Percentiles rank a stretch among this genome's conserved stretches.
These are phyloP conservation scores for Erysiphe pulchra DNA, from an alignment of 2,329 filamentous ascomycete genomes.

Conservation along the genomic window DNA sequence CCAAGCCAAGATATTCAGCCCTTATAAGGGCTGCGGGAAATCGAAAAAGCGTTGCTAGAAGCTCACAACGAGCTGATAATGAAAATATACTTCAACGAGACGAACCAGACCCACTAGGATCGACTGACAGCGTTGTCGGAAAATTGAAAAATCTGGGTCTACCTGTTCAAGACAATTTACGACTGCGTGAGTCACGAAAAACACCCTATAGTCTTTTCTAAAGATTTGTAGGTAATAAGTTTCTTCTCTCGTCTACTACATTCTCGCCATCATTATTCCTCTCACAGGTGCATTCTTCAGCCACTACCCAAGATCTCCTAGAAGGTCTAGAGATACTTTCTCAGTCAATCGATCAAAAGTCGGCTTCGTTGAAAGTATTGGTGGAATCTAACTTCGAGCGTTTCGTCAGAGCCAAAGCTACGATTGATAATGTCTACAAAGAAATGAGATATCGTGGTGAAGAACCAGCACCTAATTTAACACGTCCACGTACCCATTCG, in stretches of 20 bases:
- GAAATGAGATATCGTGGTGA: slow-evolving; percentile 66
- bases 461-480: slow-evolving; percentile 17
- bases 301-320: slow-evolving; percentile 58
- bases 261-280: slow-evolving; percentile 85
- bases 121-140: slow-evolving; percentile 61
- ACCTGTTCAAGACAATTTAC: slow-evolving; percentile 59
- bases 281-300: slow-evolving; percentile 69
- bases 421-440: slow-evolving; percentile 94
- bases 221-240: slow-evolving; percentile 44
- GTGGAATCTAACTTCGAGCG: slow-evolving; percentile 97
- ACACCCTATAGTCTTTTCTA: background rate
- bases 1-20: slow-evolving; percentile 62
- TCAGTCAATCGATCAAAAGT: slow-evolving; percentile 89
- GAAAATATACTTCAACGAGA: slow-evolving; percentile 70
- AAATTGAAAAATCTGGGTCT: slow-evolving; percentile 53
- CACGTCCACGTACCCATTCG: slow-evolving; percentile 14
- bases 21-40: slow-evolving; percentile 52
- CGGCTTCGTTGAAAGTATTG: slow-evolving; percentile 79
- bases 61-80: slow-evolving; percentile 39
- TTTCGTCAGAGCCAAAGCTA: slow-evolving; percentile 90
- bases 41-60: slow-evolving; percentile 34
- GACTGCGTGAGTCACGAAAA: slow-evolving; percentile 31
- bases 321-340: slow-evolving; percentile 67
- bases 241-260: slow-evolving; percentile 81
- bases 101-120: slow-evolving; percentile 79